Conservation (phyloP, 2,329 filamentous ascomycete species). For the Trichoderma semiorbis region DNA sequence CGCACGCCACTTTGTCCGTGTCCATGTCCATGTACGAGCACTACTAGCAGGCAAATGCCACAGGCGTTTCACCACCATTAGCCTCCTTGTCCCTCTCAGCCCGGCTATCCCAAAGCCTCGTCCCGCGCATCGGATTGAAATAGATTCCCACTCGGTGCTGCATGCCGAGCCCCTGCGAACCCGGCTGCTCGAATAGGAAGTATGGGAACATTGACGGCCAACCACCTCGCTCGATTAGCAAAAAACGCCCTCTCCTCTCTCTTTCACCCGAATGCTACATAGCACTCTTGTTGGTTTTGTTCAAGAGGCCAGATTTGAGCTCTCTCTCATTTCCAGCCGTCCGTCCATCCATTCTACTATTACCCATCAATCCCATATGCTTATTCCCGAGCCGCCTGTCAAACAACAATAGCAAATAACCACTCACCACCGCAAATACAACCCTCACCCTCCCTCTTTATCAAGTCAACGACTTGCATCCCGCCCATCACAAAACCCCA, state of each 20-base stretch:
- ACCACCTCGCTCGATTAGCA: neutral
- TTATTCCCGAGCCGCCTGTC: neutral
- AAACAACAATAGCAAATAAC: too few species aligned
- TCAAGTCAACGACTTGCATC: neutral
- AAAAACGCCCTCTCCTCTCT: too few species aligned
- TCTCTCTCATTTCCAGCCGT: neutral
- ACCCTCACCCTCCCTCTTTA: neutral
- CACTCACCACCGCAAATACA: neutral
- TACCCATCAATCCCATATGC: neutral
- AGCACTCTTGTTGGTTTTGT: neutral
- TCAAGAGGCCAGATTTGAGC: neutral
- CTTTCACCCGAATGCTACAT: neutral
- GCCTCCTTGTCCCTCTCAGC: neutral
- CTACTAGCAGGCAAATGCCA: neutral
- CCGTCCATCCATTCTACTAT: neutral
- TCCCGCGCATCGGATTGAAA: neutral
- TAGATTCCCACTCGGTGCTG: neutral
- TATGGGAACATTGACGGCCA: neutral
- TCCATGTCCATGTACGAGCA: neutral
- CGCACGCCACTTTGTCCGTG: neutral
- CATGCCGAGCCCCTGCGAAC: neutral
- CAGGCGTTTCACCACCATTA: slow-evolving; percentile 1
- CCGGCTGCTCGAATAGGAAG: neutral
- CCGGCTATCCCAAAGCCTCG: neutral
- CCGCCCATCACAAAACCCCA: neutral